A percentile compares a stretch with the other conserved stretches of the same genome.
Conservation (phyloP, 805 yeast species). For the Candida suzukii region DNA sequence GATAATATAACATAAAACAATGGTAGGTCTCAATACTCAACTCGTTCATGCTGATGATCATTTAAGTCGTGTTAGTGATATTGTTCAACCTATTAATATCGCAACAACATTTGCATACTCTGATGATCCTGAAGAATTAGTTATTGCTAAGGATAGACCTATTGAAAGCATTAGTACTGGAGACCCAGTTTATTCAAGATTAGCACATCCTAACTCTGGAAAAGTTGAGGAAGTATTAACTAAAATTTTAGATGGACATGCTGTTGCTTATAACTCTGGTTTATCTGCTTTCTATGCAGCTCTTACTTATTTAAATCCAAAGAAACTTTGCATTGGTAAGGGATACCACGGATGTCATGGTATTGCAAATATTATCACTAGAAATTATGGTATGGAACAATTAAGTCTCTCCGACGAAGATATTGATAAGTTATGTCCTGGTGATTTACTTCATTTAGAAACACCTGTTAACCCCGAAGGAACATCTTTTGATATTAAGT, state of each 20-base stretch:
- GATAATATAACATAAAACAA: slow-evolving; percentile 11
- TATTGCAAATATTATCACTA: slow-evolving; percentile 52
- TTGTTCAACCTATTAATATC: slow-evolving; percentile 75
- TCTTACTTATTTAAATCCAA: slow-evolving; percentile 65
- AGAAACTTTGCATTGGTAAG: slow-evolving; percentile 60
- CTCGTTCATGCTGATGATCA: slow-evolving; percentile 62
- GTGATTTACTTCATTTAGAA: slow-evolving; percentile 77
- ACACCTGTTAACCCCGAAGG: slow-evolving; percentile 89
- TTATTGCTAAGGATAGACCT: slow-evolving; percentile 32
- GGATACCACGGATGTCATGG: slow-evolving; percentile 86
- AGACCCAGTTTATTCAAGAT: slow-evolving; percentile 58
- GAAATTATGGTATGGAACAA: slow-evolving; percentile 51
- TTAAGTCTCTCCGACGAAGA: slow-evolving; percentile 39
- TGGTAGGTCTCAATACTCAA: slow-evolving; percentile 45
- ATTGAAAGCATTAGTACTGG: slow-evolving; percentile 11
- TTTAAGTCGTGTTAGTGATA: slow-evolving; percentile 50
- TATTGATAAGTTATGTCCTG: slow-evolving; percentile 42
- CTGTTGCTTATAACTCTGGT: slow-evolving; percentile 72
- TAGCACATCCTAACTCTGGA: slow-evolving; percentile 65
- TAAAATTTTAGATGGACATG: slow-evolving; percentile 52
- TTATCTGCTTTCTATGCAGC: slow-evolving; percentile 75
- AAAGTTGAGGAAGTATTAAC: slow-evolving; percentile 63
- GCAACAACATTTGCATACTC: slow-evolving; percentile 72
- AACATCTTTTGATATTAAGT: slow-evolving; percentile 49
- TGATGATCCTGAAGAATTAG: slow-evolving; percentile 48